Base-by-base conservation (phyloP, 192 early-diverging fungal genomes). In the Podila clonocystis region DNA sequence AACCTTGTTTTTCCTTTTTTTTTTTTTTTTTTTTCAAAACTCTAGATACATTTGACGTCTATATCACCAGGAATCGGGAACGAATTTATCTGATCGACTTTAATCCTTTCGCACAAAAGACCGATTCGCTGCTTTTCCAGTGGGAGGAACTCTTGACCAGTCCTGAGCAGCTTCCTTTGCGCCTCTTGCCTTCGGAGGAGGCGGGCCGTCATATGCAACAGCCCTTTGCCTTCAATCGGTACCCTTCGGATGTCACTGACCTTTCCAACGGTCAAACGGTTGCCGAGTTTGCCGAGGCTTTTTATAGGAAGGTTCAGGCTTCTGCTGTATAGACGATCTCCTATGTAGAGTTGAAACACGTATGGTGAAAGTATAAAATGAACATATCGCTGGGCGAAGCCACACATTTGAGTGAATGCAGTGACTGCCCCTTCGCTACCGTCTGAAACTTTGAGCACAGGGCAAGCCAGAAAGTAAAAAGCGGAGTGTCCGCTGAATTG, bases 21-120 rank as follows among this genome's bases (percentile, higher is more conserved):
- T 33, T 67, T 50, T n/a, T 57, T 45, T 71, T 34, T 26, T 30
- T 13, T 12, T 29, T n/a, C 75, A 26, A 28, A 26, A 29, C 22
- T 26, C 34, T 73, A 94, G 95, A 92, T 79, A 93, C 94, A 24
- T 95, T 98, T 79, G 98, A 99, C 75, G 93, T 95, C 5, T 98
- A 98, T 70, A 77, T 98, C 26, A 90, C 86, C 29, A 82, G 85
- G 63, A 85, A 88, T 22, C 78, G 85, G 24, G 78, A 87, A 24
- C 85, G 85, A 26, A 91, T 92, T 3, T 96, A 88, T 67, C 75
- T 99, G 5, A 84, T 99, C 9, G 97, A 98, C 83, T 94, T 99
- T 82, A 97, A 99, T 84, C 95, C 95, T 0, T 97, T 94, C 82
- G 83, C 86, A 22, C 82, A 84, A 58, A 86, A 85, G 3, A 97